Conservation (phyloP, 1,284 basidiomycete species). For the Cystobasidium slooffiae region DNA sequence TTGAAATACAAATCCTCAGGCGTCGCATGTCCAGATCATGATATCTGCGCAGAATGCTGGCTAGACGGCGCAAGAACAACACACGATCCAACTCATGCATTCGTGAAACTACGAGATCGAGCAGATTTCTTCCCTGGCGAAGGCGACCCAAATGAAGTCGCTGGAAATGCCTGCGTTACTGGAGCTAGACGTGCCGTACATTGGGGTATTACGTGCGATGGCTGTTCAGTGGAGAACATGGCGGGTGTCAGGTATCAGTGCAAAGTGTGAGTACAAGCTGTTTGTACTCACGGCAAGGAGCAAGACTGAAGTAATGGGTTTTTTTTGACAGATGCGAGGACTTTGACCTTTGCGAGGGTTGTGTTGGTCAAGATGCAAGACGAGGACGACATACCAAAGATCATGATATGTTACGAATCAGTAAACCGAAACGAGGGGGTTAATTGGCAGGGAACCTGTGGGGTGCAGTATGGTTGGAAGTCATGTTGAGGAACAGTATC, state of each 20-base stretch:
- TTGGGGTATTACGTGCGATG: conserved; percentile 14
- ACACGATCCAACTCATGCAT: conserved; percentile 17
- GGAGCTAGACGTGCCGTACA: too few relatives aligned
- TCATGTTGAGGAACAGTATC: background rate
- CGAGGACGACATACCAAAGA: background rate
- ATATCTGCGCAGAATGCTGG: conserved; percentile 22
- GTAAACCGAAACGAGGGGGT: background rate
- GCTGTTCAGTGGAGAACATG: background rate
- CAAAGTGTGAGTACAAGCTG: background rate
- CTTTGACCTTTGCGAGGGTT: conserved; percentile 15
- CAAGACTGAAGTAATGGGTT: background rate
- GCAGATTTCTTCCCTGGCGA: conserved; percentile 1
- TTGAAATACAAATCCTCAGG: background rate
- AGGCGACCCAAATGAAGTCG: background rate
- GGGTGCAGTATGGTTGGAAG: background rate
- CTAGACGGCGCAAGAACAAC: conserved; percentile 1
- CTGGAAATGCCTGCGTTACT: too few relatives aligned
- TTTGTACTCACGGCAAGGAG: background rate
- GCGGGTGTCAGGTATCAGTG: conserved; percentile 21
- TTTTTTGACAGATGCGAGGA: conserved; percentile 7
- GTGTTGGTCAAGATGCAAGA: background rate
- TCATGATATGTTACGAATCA: conserved; percentile 14
- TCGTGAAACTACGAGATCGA: conserved; percentile 5
- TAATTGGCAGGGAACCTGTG: background rate
- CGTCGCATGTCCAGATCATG: conserved; percentile 16